A percentile compares a stretch with the other conserved stretches of the same genome.
phyloP scores from a whole-genome alignment of 106 monocot species.

The Dactylorhiza incarnata region DNA sequence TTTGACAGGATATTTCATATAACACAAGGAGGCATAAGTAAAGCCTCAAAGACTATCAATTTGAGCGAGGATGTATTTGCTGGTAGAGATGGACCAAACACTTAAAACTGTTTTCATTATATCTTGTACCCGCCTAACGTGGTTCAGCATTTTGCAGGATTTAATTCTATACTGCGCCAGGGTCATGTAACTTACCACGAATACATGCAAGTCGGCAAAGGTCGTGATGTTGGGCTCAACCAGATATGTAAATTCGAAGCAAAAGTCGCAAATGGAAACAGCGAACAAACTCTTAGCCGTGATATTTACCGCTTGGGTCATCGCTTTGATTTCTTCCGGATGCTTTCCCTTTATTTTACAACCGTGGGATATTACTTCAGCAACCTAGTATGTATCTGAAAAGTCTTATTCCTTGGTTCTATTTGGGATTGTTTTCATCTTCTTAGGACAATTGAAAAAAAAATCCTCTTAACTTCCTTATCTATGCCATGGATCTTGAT shows the following conservation, averaged over 20 bases:
- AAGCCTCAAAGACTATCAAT: constrained; percentile 85
- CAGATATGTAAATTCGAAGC: constrained; percentile 84
- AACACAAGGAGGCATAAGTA: constrained; percentile 80
- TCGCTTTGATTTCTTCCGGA: constrained; percentile 69
- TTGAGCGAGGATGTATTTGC: constrained; percentile 87
- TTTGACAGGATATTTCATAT: constrained; percentile 86
- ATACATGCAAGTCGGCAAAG: constrained; percentile 83
- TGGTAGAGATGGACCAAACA: constrained; percentile 25
- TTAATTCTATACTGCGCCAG: constrained; percentile 54
- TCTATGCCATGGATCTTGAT: not conserved
- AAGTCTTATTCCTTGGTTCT: not conserved
- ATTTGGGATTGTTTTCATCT: not conserved
- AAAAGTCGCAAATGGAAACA: constrained; percentile 76
- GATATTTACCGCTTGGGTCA: constrained; percentile 64
- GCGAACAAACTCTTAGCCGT: constrained; percentile 71
- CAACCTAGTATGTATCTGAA: constrained; percentile 39
- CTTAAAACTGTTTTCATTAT: not conserved
- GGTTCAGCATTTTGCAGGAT: constrained; percentile 31
- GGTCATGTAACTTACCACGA: constrained; percentile 63
- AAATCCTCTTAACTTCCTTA: not conserved
- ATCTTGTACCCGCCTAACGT: not conserved
- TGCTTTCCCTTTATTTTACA: constrained; percentile 77
- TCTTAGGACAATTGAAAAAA: not conserved
- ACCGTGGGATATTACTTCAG: constrained; percentile 83
- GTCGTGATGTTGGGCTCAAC: constrained; percentile 84